These are phyloP conservation scores for Ogataea nitratoaversa DNA, from an alignment of 805 yeast genomes.

Conservation along the genomic window DNA sequence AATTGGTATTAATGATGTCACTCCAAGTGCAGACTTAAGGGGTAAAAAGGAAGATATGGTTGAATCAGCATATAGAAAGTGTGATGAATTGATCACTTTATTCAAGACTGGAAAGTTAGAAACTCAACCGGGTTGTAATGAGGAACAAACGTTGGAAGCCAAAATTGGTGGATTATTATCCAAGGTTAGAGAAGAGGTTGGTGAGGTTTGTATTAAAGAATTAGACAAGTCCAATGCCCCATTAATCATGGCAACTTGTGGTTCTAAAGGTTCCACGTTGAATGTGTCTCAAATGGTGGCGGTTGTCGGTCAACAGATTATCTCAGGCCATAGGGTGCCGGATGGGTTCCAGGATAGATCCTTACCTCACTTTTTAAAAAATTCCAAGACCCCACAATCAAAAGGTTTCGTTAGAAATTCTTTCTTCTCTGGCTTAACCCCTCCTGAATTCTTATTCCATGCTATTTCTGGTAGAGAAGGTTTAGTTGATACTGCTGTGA, in stretches of 20 bases:
- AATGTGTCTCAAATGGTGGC: conserved; percentile 99
- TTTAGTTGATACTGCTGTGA: conserved; percentile 97
- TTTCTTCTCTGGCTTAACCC: conserved; percentile 87
- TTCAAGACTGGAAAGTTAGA: conserved; percentile 85
- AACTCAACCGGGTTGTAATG: conserved; percentile 98
- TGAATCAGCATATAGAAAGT: conserved; percentile 81
- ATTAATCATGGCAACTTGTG: conserved; percentile 98
- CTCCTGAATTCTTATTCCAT: conserved; percentile 96
- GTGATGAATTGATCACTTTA: conserved; percentile 82
- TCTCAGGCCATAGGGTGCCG: conserved; percentile 97
- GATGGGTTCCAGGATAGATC: conserved; percentile 99
- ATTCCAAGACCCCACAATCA: conserved; percentile 94
- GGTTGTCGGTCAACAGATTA: conserved; percentile 98
- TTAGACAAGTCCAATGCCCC: conserved; percentile 91
- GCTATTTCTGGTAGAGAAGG: conserved; percentile 99
- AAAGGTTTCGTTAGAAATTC: conserved; percentile 98
- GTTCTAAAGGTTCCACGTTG: conserved; percentile 96
- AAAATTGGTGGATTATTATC: conserved; percentile 94
- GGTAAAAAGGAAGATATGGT: conserved; percentile 82
- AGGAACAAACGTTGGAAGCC: conserved; percentile 96
- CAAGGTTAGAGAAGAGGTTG: conserved; percentile 97
- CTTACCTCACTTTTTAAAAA: conserved; percentile 92
- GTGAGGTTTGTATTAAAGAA: conserved; percentile 94
- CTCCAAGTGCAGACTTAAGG: conserved; percentile 80
- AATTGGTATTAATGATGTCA: conserved; percentile 95